Conservation (phyloP, 805 yeast species). For the Lipomyces kockii region DNA sequence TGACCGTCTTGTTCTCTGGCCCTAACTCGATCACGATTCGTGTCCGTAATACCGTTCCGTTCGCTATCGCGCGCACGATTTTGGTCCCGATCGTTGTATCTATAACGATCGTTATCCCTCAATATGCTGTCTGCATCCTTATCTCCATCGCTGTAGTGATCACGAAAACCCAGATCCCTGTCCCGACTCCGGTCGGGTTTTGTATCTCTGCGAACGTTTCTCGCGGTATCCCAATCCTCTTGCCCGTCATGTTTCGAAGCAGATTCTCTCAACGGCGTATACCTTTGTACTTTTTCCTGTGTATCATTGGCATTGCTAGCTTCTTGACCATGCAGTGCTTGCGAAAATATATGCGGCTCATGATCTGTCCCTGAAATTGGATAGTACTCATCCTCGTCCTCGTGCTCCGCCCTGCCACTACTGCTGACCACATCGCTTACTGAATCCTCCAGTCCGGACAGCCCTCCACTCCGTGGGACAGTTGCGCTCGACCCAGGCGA, state of each 20-base stretch:
- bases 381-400: neutral
- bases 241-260: neutral
- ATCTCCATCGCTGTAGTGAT: neutral
- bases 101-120: neutral
- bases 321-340: neutral
- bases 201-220: neutral
- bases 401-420: neutral
- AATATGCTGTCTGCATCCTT: neutral
- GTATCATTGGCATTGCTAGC: neutral
- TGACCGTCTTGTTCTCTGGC: neutral
- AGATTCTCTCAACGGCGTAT: neutral
- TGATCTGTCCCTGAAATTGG: neutral
- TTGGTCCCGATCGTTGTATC: neutral
- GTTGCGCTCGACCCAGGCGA: conserved; percentile 2
- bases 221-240: neutral
- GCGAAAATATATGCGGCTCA: neutral
- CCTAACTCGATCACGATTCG: neutral
- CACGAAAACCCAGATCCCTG: neutral
- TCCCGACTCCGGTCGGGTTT: neutral
- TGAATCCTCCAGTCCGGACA: neutral
- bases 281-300: neutral
- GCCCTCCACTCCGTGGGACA: neutral
- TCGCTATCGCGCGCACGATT: neutral
- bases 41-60: neutral
- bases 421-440: neutral